Conservation (phyloP, 805 yeast species). For the Saturnispora halmiae region DNA sequence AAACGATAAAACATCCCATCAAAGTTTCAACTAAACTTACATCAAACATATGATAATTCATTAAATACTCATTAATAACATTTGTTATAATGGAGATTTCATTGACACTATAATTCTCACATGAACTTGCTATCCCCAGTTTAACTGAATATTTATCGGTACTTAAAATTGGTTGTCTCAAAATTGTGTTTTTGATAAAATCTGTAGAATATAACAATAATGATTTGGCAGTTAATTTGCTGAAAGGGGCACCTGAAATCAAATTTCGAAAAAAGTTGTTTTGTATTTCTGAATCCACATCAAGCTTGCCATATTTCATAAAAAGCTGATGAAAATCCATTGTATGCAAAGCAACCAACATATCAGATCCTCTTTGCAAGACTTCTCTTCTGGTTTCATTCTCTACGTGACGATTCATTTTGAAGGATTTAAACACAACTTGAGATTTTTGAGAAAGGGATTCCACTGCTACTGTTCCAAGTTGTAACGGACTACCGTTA, state of each 20-base stretch:
- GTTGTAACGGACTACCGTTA: not conserved
- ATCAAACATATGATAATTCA: slow-evolving; percentile 3
- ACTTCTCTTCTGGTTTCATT: not conserved
- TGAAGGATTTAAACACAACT: slow-evolving; percentile 5
- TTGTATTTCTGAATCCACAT: slow-evolving; percentile 3
- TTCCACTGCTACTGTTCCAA: not conserved
- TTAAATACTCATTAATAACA: slow-evolving; percentile 10
- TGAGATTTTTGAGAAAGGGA: not conserved
- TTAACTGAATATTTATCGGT: not conserved
- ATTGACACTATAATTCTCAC: slow-evolving; percentile 7
- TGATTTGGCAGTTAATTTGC: slow-evolving; percentile 9
- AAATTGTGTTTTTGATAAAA: slow-evolving; percentile 9
- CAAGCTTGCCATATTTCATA: not conserved
- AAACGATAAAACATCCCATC: slow-evolving; percentile 5
- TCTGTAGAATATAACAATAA: slow-evolving; percentile 8
- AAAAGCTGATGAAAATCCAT: slow-evolving; percentile 1
- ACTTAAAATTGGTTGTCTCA: slow-evolving; percentile 10
- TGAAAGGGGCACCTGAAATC: slow-evolving; percentile 1
- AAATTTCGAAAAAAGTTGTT: slow-evolving; percentile 1
- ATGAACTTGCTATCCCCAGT: slow-evolving; percentile 8
- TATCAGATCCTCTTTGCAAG: not conserved
- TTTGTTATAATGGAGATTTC: slow-evolving; percentile 6
- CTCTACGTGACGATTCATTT: not conserved
- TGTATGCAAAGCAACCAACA: not conserved
- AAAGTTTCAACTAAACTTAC: not conserved